A percentile compares a stretch with the other conserved stretches of the same genome.
Evolutionary conservation across 2,329 filamentous ascomycete species (phyloP).

Genomic region (Pseudogymnoascus sp.): DNA sequence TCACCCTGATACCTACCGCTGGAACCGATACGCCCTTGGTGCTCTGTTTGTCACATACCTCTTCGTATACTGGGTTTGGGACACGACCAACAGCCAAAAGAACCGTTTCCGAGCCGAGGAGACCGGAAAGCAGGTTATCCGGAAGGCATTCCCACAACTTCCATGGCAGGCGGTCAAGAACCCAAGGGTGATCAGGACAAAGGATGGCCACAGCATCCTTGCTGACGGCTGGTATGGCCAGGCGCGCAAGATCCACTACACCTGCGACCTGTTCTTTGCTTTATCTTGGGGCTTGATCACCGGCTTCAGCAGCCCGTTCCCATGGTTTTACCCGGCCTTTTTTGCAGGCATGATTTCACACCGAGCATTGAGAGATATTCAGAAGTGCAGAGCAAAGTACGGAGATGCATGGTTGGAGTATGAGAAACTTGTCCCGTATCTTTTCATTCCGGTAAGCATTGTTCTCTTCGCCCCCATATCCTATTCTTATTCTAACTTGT

Average conservation of each 20-base stretch:
- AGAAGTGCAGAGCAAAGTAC: constrained; percentile 69
- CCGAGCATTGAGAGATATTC: constrained; percentile 66
- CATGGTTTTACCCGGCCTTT: constrained; percentile 84
- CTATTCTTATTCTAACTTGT: background rate
- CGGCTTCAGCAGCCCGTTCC: constrained; percentile 72
- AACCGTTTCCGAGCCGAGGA: constrained; percentile 81
- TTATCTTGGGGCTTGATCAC: constrained; percentile 73
- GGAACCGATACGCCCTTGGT: constrained; percentile 60
- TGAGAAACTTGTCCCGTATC: constrained; percentile 68
- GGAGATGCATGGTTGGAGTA: constrained; percentile 77
- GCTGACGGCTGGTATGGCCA: constrained; percentile 80
- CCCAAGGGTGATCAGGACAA: constrained; percentile 66
- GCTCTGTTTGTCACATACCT: constrained; percentile 64
- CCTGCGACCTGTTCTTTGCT: constrained; percentile 71
- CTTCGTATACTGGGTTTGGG: constrained; percentile 85
- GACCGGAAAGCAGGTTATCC: constrained; percentile 59
- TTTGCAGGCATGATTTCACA: constrained; percentile 74
- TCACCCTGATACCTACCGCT: constrained; percentile 65
- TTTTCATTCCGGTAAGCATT: constrained; percentile 63
- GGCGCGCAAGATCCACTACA: constrained; percentile 74
- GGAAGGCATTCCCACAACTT: constrained; percentile 82
- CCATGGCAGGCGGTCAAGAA: constrained; percentile 79
- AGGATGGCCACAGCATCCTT: constrained; percentile 60
- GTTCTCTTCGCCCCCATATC: background rate
- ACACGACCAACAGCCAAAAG: constrained; percentile 88